Evolutionary conservation across 495 filamentous ascomycete genomes (phyloP), one percentile per base, ranked within the genome.

Genomic region (Aspergillus kassunensis): DNA sequence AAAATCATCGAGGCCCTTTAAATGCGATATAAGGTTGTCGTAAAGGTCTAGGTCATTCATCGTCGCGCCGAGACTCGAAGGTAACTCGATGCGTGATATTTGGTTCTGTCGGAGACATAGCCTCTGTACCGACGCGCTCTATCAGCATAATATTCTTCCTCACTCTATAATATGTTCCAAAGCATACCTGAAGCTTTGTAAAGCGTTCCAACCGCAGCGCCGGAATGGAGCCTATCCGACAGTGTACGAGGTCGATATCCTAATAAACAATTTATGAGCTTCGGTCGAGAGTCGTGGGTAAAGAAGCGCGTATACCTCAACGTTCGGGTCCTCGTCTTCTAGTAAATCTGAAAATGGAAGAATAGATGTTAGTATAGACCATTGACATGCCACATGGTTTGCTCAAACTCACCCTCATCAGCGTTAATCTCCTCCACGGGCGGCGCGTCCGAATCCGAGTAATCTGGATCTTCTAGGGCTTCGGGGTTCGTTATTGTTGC

Each of bases 31-130:
- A n/a, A 91, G 76, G 64, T 99, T 99, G 67, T 99, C 93, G 77
- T 99, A 99, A 58, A 99, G 80, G 61, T 99, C 93, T 20, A 99
- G 79, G 13, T 99, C 93, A 56, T 77, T 63, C 16, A 99, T 70
- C 4, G 80, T 87, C 15, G 66, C 63, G 31, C 81, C 81, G 15
- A 96, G 62, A 21, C 64, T 63, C 13, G 75, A 65, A 19, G 77
- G 77, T n/a, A 96, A 79, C 2, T 84, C 77, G 70, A 96, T 87
- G 29, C 83, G 78, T 19, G 84, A 75, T 65, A 99, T 90, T 61
- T 84, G 75, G 64, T 99, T 99, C 65, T 99, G 93, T 39, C 93
- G 92, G 13, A 99, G 82, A 62, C 93, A 96, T 68, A 99, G 66
- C 72, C 87, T 85, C 81, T 86, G 52, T 23, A 18, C 20, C 36